phyloP scores from a whole-genome alignment of 2,329 filamentous ascomycete genomes.

The Clonostachys rhizophaga region DNA sequence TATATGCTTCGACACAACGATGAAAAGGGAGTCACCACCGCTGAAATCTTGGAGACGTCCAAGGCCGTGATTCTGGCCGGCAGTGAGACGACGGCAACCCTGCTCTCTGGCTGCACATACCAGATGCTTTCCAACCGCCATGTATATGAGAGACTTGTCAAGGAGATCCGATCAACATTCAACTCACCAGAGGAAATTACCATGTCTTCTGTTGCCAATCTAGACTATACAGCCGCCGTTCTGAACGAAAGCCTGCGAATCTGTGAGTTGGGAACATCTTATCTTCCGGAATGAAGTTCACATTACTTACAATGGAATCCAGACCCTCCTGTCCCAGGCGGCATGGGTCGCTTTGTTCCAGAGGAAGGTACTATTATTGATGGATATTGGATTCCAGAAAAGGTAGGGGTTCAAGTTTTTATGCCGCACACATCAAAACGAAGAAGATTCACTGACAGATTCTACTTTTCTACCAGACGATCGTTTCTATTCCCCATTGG shows the following conservation, averaged over 20 bases:
- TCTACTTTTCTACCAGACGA: background rate
- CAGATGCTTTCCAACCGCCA: background rate
- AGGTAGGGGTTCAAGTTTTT: too few species aligned
- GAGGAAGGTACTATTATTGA: too few species aligned
- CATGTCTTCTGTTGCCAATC: constrained; percentile 19
- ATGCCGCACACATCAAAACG: too few species aligned
- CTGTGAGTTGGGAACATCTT: too few species aligned
- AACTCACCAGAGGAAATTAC: constrained; percentile 18
- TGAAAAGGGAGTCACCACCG: too few species aligned
- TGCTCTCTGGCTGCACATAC: background rate
- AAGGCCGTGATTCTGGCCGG: background rate
- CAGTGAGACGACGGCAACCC: background rate
- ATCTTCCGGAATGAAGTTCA: too few species aligned
- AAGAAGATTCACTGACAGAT: too few species aligned
- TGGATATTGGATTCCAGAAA: too few species aligned
- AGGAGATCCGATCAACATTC: background rate
- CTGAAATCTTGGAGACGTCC: background rate
- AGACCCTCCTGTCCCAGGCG: too few species aligned
- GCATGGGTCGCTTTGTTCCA: too few species aligned
- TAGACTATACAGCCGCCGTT: constrained; percentile 30
- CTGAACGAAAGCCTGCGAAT: constrained; percentile 22
- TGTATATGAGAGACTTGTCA: background rate
- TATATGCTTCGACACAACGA: too few species aligned
- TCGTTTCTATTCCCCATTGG: constrained; percentile 26
- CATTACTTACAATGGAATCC: too few species aligned